Conservation (phyloP, 83 land plant genomes). For the Thuja plicata region DNA sequence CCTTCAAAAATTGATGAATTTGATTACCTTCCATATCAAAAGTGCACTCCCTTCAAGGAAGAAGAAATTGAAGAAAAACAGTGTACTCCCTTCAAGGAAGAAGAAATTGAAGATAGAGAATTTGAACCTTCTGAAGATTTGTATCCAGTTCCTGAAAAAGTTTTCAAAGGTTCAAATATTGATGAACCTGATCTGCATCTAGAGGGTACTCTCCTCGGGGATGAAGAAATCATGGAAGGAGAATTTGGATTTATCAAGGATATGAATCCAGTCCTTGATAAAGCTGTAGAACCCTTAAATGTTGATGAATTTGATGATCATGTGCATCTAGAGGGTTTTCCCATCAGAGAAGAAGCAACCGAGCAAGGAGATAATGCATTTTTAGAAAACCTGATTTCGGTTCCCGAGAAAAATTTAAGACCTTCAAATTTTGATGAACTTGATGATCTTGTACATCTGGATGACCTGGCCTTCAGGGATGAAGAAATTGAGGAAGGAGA, state of each 20-base stretch:
- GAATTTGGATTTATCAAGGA: conserved; percentile 41
- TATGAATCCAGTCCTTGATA: conserved; percentile 42
- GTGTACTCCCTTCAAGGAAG: conserved; percentile 60
- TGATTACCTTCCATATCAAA: conserved; percentile 21
- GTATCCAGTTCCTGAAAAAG: conserved; percentile 31
- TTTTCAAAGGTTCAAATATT: not conserved
- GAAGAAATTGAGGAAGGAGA: conserved; percentile 73
- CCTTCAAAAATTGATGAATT: not conserved
- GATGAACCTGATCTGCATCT: not conserved
- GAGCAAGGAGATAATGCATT: conserved; percentile 56
- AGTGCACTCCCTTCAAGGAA: conserved; percentile 56
- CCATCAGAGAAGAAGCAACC: conserved; percentile 35
- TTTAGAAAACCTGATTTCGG: not conserved
- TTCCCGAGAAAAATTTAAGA: not conserved
- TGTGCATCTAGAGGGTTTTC: not conserved
- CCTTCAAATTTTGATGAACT: conserved; percentile 3
- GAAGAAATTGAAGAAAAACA: conserved; percentile 64
- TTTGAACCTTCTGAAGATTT: conserved; percentile 17
- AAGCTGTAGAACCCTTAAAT: conserved; percentile 9
- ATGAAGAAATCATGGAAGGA: conserved; percentile 57
- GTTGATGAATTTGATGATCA: not conserved
- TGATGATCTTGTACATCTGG: not conserved
- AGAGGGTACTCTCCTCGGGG: conserved; percentile 27
- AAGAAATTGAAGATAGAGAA: conserved; percentile 57
- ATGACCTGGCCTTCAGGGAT: not conserved